Evolutionary conservation across 2,329 filamentous ascomycete genomes (phyloP), one percentile per base, ranked within the genome.

Genomic region (Phoma sp.): DNA sequence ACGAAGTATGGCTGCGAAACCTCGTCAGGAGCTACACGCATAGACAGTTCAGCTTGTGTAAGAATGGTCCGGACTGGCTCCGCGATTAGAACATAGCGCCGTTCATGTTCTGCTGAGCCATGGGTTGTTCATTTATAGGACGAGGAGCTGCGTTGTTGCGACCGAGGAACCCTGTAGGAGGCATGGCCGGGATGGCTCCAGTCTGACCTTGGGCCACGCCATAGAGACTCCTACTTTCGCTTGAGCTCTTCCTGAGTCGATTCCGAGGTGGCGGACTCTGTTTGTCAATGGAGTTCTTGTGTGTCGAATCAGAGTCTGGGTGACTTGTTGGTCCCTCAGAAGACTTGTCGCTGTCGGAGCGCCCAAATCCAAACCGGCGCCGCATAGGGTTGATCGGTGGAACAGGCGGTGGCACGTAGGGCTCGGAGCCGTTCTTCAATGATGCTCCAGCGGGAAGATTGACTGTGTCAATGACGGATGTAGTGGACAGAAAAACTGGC

Each of bases 371-470:
- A 50, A 76, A 81, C 11, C 81, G 80, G 47, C 83, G 79, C 38
- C 85, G 78, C 53, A 82, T 80, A 1, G 84, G 83, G 64, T 86
- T 86, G 78, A 86, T 83, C 0, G 83, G 80, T 25, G 84, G 83
- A 6, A 86, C 70, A 1, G 84, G 82, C 1, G 77, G 71, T 1
- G 77, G 71, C 6, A 65, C 58, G 9, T 47, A 47, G 7, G 58
- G 25, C 18, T 70, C 67, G 60, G 77, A 78, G 42, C 82, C 82
- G 52, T 83, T 85, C 70, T 75, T 80, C 32, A 84, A 73, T 4
- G 79, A 82, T 2, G 82, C 80, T 25, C 82, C 82, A n/a, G 79
- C 66, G 11, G 84, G 83, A 9, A 87, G 76, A 32, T 81, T 82
- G 32, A 86, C 77, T 0, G 82, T 82, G 40, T 85, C 83, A 25